Base-by-base conservation (phyloP, 2,329 filamentous ascomycete genomes). In the Simplicillium sp. region DNA sequence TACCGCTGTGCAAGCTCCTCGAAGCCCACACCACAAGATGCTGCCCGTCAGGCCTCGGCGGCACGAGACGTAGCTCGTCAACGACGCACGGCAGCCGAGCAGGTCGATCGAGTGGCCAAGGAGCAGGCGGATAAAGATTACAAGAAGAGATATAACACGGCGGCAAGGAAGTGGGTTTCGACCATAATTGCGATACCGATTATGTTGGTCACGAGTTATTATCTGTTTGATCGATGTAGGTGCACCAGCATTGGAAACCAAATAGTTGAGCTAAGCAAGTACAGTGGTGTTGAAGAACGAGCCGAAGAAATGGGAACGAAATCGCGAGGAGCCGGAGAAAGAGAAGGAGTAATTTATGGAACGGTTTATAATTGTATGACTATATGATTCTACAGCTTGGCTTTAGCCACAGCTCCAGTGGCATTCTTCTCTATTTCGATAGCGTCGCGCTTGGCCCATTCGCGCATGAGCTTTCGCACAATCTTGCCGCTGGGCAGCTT, bases 401-500 rank as follows among this genome's bases (percentile, higher is more conserved):
- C 43, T 33, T 42, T 45, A 1, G 34, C 28, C 9, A 25, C 20
- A 6, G 20, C 20, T 9, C 20, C 20, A 5, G 20, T 25, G 20
- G 20, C 44, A 14, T 43, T 44, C 43, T 50, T 50, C 41, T 46
- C 35, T 17, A 63, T 45, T 36, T 51, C 52, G 8, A 42, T 48
- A 1, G 66, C 68, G 54, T 78, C 75, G 43, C 60, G 59, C 57
- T 73, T 75, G 7, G 73, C 67, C 73, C 72, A 77, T 34, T 76
- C 71, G 48, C 69, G 67, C 59, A 79, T 60, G 6, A 69, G 53
- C 48, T 75, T 75, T 37, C 73, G 61, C 53, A 72, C 64, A 38
- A 79, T 77, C 62, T 79, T 80, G 8, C 75, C 75, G 44, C 68
- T 72, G 11, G 70, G 66, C 36, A 75, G 56, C 53, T 75, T 77